Conservation (phyloP, 805 yeast species). For the Clavispora carvajalis region DNA sequence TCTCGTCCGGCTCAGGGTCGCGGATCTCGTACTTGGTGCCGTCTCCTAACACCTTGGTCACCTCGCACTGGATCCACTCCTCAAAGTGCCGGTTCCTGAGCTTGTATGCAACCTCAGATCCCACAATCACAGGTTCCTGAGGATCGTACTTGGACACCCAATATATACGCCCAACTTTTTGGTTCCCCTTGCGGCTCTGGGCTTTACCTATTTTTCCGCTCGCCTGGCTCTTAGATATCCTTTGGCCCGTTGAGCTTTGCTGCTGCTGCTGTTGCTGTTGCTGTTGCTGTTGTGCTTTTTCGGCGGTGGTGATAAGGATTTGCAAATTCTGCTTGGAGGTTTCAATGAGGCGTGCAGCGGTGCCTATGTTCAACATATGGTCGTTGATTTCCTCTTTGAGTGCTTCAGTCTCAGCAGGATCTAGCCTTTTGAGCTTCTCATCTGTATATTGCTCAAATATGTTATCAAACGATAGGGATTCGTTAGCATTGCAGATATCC, state of each 20-base stretch:
- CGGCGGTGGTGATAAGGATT: conserved; percentile 32
- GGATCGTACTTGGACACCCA: conserved; percentile 56
- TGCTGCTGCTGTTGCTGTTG: conserved; percentile 7
- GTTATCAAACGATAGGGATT: conserved; percentile 45
- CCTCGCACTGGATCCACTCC: conserved; percentile 97
- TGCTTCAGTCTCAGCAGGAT: conserved; percentile 34
- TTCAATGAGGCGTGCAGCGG: conserved; percentile 35
- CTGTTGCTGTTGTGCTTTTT: conserved; percentile 9
- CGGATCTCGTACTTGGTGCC: conserved; percentile 77
- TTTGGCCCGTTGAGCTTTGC: conserved; percentile 5
- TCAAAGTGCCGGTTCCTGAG: conserved; percentile 65
- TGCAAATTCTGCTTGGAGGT: conserved; percentile 44
- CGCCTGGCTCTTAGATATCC: conserved; percentile 9
- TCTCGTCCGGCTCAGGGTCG: conserved; percentile 97
- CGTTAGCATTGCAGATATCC: conserved; percentile 62
- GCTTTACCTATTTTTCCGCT: conserved; percentile 11
- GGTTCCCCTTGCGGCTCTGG: conserved; percentile 14
- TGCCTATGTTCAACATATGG: conserved; percentile 56
- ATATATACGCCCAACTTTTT: conserved; percentile 40
- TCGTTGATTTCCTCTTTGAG: conserved; percentile 39
- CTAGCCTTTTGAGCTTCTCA: conserved; percentile 21
- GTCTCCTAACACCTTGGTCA: conserved; percentile 68
- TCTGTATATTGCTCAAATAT: conserved; percentile 23
- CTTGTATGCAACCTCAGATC: conserved; percentile 86
- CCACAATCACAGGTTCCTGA: conserved; percentile 51